phyloP scores from a whole-genome alignment of 257 asterid genomes.

The Solanum medicagineum region DNA sequence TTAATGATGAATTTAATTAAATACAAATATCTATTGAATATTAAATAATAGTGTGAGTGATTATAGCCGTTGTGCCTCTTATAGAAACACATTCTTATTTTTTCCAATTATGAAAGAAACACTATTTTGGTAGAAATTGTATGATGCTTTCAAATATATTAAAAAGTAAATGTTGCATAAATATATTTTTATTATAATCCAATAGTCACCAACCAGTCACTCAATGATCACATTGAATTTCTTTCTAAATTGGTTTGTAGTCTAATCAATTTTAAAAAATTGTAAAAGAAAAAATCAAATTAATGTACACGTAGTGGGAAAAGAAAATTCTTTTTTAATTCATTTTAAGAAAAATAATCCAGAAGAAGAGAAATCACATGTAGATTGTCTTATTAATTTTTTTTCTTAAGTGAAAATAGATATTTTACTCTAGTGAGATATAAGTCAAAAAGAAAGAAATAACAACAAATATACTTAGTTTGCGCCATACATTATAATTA shows the following conservation, averaged over 20 bases:
- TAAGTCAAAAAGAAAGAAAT: no score
- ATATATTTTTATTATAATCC: not conserved
- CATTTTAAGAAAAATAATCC: not conserved
- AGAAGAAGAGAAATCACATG: not conserved
- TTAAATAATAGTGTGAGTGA: not conserved
- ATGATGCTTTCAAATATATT: not conserved
- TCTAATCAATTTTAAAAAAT: not conserved
- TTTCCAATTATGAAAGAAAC: not conserved
- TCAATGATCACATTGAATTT: not conserved
- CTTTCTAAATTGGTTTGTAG: not conserved
- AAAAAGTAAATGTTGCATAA: not conserved
- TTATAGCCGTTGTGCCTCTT: no score
- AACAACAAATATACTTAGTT: no score
- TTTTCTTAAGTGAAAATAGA: not conserved
- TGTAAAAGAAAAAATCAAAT: not conserved
- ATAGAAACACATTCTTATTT: not conserved
- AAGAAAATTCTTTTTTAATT: not conserved
- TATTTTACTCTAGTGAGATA: not conserved
- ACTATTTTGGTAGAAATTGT: not conserved
- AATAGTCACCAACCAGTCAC: not conserved
- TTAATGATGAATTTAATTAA: not conserved
- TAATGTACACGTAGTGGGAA: not conserved
- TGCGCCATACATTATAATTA: not conserved
- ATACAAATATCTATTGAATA: not conserved
- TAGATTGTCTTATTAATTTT: not conserved